Evolutionary conservation across 2,329 filamentous ascomycete genomes (phyloP).

Genomic region (Aureobasidium sp.): DNA sequence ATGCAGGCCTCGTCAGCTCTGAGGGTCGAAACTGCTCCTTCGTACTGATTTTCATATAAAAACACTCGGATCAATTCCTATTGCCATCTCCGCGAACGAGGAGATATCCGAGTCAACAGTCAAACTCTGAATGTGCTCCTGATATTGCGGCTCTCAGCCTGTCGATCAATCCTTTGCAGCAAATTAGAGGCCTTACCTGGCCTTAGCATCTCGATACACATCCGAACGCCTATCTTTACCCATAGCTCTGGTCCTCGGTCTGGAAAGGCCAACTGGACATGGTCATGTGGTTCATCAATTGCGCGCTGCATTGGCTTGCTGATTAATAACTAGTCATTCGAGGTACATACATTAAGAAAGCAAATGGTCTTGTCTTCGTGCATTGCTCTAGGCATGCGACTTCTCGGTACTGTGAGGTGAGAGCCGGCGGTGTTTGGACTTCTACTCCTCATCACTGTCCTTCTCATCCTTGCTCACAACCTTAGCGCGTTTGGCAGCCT

Average conservation of each 20-base stretch:
- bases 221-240: not conserved
- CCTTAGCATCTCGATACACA: not conserved
- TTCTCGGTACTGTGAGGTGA: not conserved
- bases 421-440: not conserved
- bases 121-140: not conserved
- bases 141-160: not conserved
- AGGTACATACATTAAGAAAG: slow-evolving; percentile 1
- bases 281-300: not conserved
- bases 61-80: not conserved
- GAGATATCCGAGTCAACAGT: not conserved
- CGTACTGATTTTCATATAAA: not conserved
- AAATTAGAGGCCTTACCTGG: not conserved
- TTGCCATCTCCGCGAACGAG: not conserved
- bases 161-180: not conserved
- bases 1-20: slow-evolving; percentile 10
- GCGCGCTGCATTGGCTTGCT: not conserved
- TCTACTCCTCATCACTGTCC: slow-evolving; percentile 18
- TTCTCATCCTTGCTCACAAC: slow-evolving; percentile 13
- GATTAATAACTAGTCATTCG: slow-evolving; percentile 1
- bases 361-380: not conserved
- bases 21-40: not conserved
- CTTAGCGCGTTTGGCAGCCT: slow-evolving; percentile 22
- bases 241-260: not conserved
- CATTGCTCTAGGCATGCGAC: not conserved
- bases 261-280: not conserved